Conservation (phyloP, 768 basidiomycete species). For the Cystofilobasidium macerans region DNA sequence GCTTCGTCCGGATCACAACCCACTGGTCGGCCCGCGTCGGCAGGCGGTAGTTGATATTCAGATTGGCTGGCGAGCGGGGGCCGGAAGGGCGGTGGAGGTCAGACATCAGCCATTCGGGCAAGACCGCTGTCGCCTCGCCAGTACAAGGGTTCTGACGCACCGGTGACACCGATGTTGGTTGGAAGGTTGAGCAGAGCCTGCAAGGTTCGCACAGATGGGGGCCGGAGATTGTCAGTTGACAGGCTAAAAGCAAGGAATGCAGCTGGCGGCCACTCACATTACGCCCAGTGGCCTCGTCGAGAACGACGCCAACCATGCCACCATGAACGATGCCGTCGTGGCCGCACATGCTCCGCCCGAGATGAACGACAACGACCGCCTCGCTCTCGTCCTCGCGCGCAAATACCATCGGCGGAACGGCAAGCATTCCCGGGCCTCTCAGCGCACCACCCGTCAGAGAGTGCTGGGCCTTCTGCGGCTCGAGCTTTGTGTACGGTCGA, state of each 20-base stretch:
- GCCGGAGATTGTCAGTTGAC: not conserved
- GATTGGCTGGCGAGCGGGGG: conserved; percentile 45
- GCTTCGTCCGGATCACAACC: conserved; percentile 61
- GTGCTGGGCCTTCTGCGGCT: conserved; percentile 45
- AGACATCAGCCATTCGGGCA: not conserved
- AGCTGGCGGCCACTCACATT: conserved; percentile 48
- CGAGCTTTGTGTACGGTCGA: conserved; percentile 21
- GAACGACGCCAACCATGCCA: conserved; percentile 73
- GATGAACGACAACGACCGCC: conserved; percentile 58
- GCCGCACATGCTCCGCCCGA: conserved; percentile 74
- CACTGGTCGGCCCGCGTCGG: conserved; percentile 88
- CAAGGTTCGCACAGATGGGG: not conserved
- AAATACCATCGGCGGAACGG: conserved; percentile 65
- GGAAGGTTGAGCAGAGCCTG: conserved; percentile 82
- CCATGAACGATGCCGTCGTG: conserved; percentile 92
- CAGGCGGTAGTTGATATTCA: conserved; percentile 68
- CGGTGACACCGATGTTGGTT: conserved; percentile 78
- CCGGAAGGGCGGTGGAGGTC: not conserved
- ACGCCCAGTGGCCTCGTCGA: conserved; percentile 71
- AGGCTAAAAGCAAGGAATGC: not conserved
- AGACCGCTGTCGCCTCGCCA: no score
- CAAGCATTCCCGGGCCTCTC: conserved; percentile 71
- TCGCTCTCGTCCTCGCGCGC: conserved; percentile 65
- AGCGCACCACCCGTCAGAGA: conserved; percentile 73
- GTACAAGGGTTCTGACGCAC: not conserved